Evolutionary conservation across 768 basidiomycete species (phyloP), one percentile per base, ranked within the genome.

Genomic region (Trametes cinnabarina): DNA sequence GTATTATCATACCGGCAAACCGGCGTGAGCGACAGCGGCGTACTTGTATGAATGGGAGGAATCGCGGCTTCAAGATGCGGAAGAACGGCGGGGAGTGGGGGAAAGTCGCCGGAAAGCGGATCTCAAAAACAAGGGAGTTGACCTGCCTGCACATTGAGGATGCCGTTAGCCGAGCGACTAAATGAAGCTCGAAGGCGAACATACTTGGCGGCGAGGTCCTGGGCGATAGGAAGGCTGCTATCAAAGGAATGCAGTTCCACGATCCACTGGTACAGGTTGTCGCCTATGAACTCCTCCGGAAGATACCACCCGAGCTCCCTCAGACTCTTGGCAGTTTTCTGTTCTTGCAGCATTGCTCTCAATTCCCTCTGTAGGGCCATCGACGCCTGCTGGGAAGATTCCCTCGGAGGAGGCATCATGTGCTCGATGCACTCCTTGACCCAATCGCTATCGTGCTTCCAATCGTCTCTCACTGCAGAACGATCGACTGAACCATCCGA

Each of bases 31-130:
- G 23, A 9, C 30, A 3, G n/a, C 11, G 25, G 37, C 57, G 22
- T 30, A 73, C 69, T 43, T 83, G 77, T 35, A 81, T 78, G 66
- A 90, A 90, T 0, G 86, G 85, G 34, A 87, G 67, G 71, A 90
- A 87, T 23, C 88, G 79, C 0, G 89, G 89, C 23, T 83, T 84
- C 22, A 91, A 78, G 30, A 90, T 83, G 55, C 88, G 80, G 72
- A 90, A 88, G 74, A 87, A 90, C 0, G 90, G 89, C 1, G 88
- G 90, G 9, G 82, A 76, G 63, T 83, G 79, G 0, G 88, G 88
- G 68, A 83, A 90, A 17, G 74, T 76, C 1, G 82, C 77, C 8
- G 85, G 85, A 66, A 88, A 91, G 32, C 86, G 74, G 51, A 90
- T 83, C 66, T 90, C 88, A 63, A 92, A 84, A 17, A 89, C 80